Evolutionary conservation across 2,329 filamentous ascomycete genomes (phyloP).

Genomic region (Aspergillus eucalypticola): DNA sequence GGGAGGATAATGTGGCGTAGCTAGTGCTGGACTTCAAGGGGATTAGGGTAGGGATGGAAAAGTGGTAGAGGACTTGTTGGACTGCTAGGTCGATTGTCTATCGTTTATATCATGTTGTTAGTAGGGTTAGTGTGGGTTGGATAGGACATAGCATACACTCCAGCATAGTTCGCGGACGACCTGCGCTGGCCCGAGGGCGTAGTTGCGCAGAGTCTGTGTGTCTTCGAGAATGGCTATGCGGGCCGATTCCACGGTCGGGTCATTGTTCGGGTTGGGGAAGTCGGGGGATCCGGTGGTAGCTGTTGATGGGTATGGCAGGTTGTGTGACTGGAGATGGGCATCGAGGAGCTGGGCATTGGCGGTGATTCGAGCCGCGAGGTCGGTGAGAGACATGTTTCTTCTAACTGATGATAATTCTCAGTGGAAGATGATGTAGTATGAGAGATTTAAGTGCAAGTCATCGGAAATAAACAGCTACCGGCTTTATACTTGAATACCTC

Average conservation of each 20-base stretch:
- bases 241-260: neutral
- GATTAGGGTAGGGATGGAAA: neutral
- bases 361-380: neutral
- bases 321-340: neutral
- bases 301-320: neutral
- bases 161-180: neutral
- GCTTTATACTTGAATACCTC: too few species aligned
- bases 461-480: too few species aligned
- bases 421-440: too few species aligned
- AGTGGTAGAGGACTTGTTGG: neutral
- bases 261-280: constrained; percentile 2
- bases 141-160: neutral
- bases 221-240: neutral
- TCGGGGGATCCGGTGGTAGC: neutral
- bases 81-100: neutral
- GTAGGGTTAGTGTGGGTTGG: too few species aligned
- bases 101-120: neutral
- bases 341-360: neutral
- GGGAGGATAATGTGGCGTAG: neutral
- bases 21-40: neutral
- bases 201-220: neutral
- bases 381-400: neutral
- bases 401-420: too few species aligned
- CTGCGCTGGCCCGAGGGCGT: neutral
- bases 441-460: too few species aligned